Conservation (phyloP, 2,329 filamentous ascomycete species). For the Colletotrichum chrysophilum region DNA sequence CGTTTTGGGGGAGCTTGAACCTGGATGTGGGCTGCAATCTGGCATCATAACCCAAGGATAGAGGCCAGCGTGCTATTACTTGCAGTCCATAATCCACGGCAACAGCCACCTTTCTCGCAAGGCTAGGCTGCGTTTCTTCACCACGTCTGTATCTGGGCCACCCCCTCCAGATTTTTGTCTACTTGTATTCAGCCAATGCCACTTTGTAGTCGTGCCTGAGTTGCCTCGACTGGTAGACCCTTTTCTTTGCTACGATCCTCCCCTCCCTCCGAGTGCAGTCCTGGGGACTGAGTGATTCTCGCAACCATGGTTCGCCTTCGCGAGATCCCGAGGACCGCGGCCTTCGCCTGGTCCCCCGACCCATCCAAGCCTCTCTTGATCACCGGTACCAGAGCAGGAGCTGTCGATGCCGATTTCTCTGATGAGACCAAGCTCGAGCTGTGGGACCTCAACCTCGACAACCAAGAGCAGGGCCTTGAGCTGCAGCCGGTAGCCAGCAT, state of each 20-base stretch:
- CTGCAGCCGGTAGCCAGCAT: slow-evolving; percentile 85
- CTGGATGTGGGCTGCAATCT: slow-evolving; percentile 25
- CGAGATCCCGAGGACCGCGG: slow-evolving; percentile 95
- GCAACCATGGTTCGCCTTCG: slow-evolving; percentile 88
- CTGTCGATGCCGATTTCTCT: slow-evolving; percentile 96
- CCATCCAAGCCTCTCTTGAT: slow-evolving; percentile 81
- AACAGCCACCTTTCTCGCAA: slow-evolving; percentile 12
- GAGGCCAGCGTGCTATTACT: not conserved
- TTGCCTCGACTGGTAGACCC: not conserved
- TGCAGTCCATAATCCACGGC: not conserved
- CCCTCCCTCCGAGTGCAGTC: slow-evolving; percentile 17
- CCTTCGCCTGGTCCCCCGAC: slow-evolving; percentile 95
- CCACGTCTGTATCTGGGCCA: slow-evolving; percentile 12
- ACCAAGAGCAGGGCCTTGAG: slow-evolving; percentile 76
- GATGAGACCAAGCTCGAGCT: slow-evolving; percentile 96
- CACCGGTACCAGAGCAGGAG: slow-evolving; percentile 92
- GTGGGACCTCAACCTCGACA: slow-evolving; percentile 90
- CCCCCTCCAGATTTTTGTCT: not conserved
- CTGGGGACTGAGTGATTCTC: slow-evolving; percentile 29
- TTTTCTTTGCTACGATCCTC: not conserved
- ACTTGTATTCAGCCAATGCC: slow-evolving; percentile 9
- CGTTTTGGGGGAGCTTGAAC: slow-evolving; percentile 1
- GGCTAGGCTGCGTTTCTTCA: slow-evolving; percentile 13
- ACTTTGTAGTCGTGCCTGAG: slow-evolving; percentile 2
- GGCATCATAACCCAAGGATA: slow-evolving; percentile 24